Percentiles rank a stretch among this genome's conserved stretches.
phyloP scores from a whole-genome alignment of 2,329 filamentous ascomycete species.

The Dothidotthia symphoricarpi region DNA sequence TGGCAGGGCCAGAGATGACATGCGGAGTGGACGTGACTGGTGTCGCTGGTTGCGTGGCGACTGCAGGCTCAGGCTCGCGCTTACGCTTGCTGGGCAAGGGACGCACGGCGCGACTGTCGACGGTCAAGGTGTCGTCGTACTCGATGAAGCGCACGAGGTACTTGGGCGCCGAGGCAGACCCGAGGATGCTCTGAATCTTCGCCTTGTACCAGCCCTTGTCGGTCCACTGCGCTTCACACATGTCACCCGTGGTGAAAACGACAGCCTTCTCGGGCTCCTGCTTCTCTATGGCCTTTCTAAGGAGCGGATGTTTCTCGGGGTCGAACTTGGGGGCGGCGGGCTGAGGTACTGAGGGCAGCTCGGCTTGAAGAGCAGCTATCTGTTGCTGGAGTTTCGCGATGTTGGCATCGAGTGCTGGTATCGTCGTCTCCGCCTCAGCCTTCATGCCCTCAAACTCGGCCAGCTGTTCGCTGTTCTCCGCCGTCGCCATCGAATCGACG shows the following conservation, averaged over 20 bases:
- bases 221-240: conserved; percentile 85
- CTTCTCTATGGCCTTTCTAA: conserved; percentile 51
- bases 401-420: conserved; percentile 73
- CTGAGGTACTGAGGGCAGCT: conserved; percentile 43
- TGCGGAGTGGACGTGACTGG: conserved; percentile 42
- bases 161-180: conserved; percentile 83
- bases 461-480: conserved; percentile 79
- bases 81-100: conserved; percentile 51
- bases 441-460: conserved; percentile 61
- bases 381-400: conserved; percentile 66
- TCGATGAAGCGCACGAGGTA: conserved; percentile 95
- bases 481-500: conserved; percentile 71
- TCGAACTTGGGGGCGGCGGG: conserved; percentile 63
- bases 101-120: conserved; percentile 50
- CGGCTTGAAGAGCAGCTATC: conserved; percentile 58
- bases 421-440: conserved; percentile 77
- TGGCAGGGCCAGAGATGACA: conserved; percentile 65
- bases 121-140: conserved; percentile 83
- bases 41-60: conserved; percentile 48
- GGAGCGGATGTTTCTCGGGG: conserved; percentile 76
- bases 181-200: conserved; percentile 89
- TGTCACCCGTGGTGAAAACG: conserved; percentile 83
- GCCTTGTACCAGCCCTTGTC: conserved; percentile 91
- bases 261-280: conserved; percentile 41
- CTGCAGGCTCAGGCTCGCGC: conserved; percentile 79